These are phyloP conservation scores for Papiliotrema flavescens DNA, from an alignment of 1,284 basidiomycete species.

Conservation along the genomic window DNA sequence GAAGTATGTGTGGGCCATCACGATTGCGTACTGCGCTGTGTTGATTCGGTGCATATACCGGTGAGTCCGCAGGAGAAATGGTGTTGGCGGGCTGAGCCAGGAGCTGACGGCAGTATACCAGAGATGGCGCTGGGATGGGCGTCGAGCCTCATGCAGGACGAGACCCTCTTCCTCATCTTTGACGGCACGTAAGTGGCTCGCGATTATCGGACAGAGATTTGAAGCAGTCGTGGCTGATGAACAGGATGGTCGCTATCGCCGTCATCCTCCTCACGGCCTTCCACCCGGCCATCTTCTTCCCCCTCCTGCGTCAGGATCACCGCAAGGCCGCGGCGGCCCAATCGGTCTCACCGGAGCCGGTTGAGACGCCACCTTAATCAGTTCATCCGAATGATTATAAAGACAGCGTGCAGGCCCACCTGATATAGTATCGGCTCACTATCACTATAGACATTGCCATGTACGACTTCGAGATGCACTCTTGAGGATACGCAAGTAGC, in stretches of 20 bases:
- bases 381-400: no score
- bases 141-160: constrained; percentile 9
- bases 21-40: constrained; percentile 6
- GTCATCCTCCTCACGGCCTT: constrained; percentile 7
- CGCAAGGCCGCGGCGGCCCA: background rate
- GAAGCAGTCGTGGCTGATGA: background rate
- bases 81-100: background rate
- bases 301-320: background rate
- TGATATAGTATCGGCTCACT: no score
- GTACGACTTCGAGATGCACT: no score
- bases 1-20: constrained; percentile 7
- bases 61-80: constrained; percentile 3
- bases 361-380: no score
- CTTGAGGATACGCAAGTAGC: no score
- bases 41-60: constrained; percentile 13
- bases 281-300: constrained; percentile 7
- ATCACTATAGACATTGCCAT: no score
- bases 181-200: constrained; percentile 10
- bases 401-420: no score
- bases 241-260: constrained; percentile 8
- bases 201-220: no score
- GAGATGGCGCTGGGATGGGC: constrained; percentile 14
- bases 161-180: constrained; percentile 11
- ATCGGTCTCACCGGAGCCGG: no score
- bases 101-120: constrained; percentile 7